These are phyloP conservation scores for Dianthus caryophyllus DNA, from an alignment of 148 eudicot genomes.

Conservation along the genomic window DNA sequence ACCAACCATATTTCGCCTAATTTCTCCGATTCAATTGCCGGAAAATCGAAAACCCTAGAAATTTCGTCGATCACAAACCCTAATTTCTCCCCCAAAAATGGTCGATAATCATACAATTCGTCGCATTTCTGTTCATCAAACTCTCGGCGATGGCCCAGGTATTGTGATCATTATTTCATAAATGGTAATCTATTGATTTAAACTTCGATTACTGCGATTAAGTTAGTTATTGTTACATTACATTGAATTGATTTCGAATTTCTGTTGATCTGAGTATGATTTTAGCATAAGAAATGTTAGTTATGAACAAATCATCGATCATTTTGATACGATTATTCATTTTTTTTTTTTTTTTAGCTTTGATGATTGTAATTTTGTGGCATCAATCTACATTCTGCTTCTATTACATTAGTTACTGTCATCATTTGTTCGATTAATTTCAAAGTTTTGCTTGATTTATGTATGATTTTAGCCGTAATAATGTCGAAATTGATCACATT, in stretches of 20 bases:
- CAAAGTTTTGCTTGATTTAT: not conserved
- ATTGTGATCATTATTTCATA: not conserved
- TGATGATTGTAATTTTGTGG: not conserved
- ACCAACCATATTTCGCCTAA: not conserved
- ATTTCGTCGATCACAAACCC: conserved; percentile 22
- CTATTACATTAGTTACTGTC: not conserved
- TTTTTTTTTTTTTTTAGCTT: not conserved
- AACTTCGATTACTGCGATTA: not conserved
- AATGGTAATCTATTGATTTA: not conserved
- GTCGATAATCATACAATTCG: conserved; percentile 43
- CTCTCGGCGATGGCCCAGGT: conserved; percentile 84
- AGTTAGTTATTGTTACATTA: not conserved
- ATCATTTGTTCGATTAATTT: not conserved
- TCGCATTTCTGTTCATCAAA: conserved; percentile 57
- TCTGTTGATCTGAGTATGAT: not conserved
- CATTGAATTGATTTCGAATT: not conserved
- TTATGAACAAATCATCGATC: not conserved
- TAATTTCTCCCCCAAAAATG: conserved; percentile 41
- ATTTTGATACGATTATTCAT: not conserved
- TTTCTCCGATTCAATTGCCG: conserved; percentile 1
- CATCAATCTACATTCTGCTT: not conserved
- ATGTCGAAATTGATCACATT: not conserved
- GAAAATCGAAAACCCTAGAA: conserved; percentile 13
- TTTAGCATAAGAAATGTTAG: not conserved
- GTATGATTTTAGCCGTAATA: not conserved